Conservation (phyloP, 805 yeast species). For the Candida ovalis region DNA sequence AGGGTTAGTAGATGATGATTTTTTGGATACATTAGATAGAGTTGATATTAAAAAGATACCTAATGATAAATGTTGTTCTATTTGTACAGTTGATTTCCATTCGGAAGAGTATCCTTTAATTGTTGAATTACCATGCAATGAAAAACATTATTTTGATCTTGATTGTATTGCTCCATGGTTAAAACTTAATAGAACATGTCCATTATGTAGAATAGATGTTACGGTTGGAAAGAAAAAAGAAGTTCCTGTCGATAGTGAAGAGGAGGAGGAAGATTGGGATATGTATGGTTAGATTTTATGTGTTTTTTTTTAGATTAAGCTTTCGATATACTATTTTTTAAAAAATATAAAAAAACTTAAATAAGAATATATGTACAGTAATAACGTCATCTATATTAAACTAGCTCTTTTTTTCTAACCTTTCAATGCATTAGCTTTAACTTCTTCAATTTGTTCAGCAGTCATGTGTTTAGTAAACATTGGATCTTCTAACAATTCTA, state of each 20-base stretch:
- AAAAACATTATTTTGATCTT: slow-evolving; percentile 72
- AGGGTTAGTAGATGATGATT: slow-evolving; percentile 47
- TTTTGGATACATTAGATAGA: slow-evolving; percentile 74
- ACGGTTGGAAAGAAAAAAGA: slow-evolving; percentile 42
- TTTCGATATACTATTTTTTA: neutral
- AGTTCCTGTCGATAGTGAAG: slow-evolving; percentile 43
- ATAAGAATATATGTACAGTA: slow-evolving; percentile 13
- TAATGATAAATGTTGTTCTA: slow-evolving; percentile 68
- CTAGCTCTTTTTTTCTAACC: neutral
- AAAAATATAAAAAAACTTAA: neutral
- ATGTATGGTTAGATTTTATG: slow-evolving; percentile 70
- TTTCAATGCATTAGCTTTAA: slow-evolving; percentile 9
- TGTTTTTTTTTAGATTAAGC: neutral
- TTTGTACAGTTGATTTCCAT: slow-evolving; percentile 70
- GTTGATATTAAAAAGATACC: slow-evolving; percentile 42
- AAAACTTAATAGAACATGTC: slow-evolving; percentile 70
- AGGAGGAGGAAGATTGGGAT: slow-evolving; percentile 71
- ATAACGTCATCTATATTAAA: neutral
- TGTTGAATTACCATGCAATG: slow-evolving; percentile 67
- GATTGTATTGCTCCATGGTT: slow-evolving; percentile 94
- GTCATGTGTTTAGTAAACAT: slow-evolving; percentile 57
- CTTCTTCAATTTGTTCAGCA: slow-evolving; percentile 17
- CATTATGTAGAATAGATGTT: slow-evolving; percentile 78
- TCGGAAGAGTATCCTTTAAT: slow-evolving; percentile 78
- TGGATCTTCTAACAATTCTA: slow-evolving; percentile 67